Conservation (phyloP, 2,329 filamentous ascomycete genomes). For the Penicillium hesseltinei region DNA sequence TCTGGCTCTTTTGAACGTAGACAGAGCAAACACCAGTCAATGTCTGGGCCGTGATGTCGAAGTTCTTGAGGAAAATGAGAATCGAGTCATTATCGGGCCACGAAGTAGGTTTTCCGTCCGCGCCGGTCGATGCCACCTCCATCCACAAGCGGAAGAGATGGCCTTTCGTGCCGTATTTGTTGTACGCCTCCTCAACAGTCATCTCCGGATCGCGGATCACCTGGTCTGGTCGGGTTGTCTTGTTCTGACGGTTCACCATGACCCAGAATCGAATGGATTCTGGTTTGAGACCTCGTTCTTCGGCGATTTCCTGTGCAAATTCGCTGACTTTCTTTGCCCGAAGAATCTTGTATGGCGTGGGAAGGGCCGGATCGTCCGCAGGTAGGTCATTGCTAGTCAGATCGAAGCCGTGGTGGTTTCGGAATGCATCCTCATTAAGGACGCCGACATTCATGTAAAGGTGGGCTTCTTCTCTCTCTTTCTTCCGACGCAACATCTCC, state of each 20-base stretch:
- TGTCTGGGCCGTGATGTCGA: conserved; percentile 73
- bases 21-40: conserved; percentile 76
- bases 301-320: conserved; percentile 67
- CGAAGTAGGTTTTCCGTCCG: conserved; percentile 64
- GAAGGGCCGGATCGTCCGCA: conserved; percentile 64
- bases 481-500: conserved; percentile 70
- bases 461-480: conserved; percentile 91
- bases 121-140: conserved; percentile 69
- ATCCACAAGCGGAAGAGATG: conserved; percentile 77
- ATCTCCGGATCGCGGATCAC: conserved; percentile 75
- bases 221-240: conserved; percentile 87
- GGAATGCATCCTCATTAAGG: conserved; percentile 78
- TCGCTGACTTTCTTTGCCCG: conserved; percentile 74
- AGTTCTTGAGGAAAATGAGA: conserved; percentile 88
- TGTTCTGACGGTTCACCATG: conserved; percentile 98
- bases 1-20: conserved; percentile 84
- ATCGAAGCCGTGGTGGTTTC: conserved; percentile 78
- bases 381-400: conserved; percentile 67
- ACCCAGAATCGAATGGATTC: conserved; percentile 81
- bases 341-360: conserved; percentile 70
- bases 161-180: conserved; percentile 67
- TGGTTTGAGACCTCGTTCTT: conserved; percentile 66
- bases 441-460: conserved; percentile 84
- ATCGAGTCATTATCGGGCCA: conserved; percentile 67
- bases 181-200: conserved; percentile 72